These are phyloP conservation scores for Fusarium sp. DNA, from an alignment of 2,329 filamentous ascomycete species.

Conservation along the genomic window DNA sequence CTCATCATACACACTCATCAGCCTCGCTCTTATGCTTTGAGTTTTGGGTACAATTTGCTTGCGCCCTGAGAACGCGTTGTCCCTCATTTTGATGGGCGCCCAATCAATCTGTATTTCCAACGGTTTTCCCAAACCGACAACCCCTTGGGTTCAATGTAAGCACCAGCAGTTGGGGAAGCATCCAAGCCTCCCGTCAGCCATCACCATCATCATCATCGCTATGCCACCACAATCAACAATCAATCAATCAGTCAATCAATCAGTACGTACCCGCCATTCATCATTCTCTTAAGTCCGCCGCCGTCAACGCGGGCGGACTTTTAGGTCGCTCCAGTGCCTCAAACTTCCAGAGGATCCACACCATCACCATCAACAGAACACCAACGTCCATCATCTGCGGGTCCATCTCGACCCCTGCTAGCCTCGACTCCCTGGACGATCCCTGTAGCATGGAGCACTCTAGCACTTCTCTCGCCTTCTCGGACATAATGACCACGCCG, in stretches of 20 bases:
- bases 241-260: not conserved
- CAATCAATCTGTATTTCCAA: constrained; percentile 18
- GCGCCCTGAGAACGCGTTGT: constrained; percentile 33
- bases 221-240: not conserved
- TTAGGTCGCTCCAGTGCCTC: constrained; percentile 19
- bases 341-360: constrained; percentile 22
- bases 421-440: constrained; percentile 25
- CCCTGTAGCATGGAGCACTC: constrained; percentile 20
- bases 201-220: not conserved
- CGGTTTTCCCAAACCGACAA: not conserved
- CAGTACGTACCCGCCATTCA: not conserved
- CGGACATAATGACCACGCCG: constrained; percentile 56
- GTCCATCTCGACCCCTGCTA: constrained; percentile 10
- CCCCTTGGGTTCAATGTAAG: constrained; percentile 17
- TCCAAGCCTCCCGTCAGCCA: constrained; percentile 33
- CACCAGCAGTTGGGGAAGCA: constrained; percentile 17
- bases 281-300: constrained; percentile 31
- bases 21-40: constrained; percentile 19
- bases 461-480: constrained; percentile 45
- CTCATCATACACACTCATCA: constrained; percentile 18
- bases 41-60: constrained; percentile 20
- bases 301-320: constrained; percentile 32
- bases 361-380: constrained; percentile 34
- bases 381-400: constrained; percentile 22
- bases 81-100: constrained; percentile 6